These are phyloP conservation scores for Aspergillus sp. DNA, from an alignment of 2,329 filamentous ascomycete species.

Conservation along the genomic window DNA sequence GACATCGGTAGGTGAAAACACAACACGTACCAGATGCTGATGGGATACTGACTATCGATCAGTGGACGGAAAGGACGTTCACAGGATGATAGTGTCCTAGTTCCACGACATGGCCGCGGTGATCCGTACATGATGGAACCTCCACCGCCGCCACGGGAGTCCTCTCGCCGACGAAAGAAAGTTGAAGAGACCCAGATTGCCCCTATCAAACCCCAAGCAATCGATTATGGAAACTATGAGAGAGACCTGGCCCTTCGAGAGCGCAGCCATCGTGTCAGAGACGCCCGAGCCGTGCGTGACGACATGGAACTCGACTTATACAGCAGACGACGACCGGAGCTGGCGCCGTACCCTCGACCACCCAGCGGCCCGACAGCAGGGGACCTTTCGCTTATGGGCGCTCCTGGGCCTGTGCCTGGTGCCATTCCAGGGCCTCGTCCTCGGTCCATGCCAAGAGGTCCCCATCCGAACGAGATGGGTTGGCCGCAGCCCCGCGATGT, in stretches of 20 bases:
- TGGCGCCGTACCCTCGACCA: no score
- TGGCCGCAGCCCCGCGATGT: neutral
- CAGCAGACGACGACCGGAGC: neutral
- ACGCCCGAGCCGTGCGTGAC: neutral
- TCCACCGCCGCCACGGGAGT: neutral
- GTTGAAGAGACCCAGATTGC: neutral
- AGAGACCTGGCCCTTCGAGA: neutral
- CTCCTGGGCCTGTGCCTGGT: neutral
- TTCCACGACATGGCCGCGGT: neutral
- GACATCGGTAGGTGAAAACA: conserved; percentile 38
- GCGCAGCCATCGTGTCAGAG: neutral
- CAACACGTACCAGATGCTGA: neutral
- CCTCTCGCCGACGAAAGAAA: neutral
- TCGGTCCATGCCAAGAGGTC: neutral
- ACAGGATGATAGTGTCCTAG: neutral
- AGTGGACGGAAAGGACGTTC: neutral
- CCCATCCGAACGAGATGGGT: neutral
- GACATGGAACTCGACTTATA: neutral
- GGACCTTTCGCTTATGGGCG: no score
- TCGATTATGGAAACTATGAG: neutral
- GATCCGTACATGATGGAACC: neutral
- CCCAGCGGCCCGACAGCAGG: no score
- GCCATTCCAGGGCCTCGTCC: neutral
- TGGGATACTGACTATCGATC: neutral
- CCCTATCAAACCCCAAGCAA: neutral